Conservation (phyloP, 2,329 filamentous ascomycete genomes). For the Botrytis galanthina region DNA sequence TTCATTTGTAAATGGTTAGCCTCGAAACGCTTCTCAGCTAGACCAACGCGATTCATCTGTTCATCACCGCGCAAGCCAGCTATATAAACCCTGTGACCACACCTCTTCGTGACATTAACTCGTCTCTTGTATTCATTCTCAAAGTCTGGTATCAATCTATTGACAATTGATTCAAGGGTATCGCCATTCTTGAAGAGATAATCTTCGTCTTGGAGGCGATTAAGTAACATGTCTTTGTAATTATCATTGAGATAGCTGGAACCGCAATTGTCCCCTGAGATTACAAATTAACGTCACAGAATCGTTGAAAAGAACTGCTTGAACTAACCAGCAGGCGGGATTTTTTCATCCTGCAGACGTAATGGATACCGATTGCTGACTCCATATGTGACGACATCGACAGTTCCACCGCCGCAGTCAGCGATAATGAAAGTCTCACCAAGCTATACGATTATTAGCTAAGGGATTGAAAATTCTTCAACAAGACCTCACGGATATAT, state of each 20-base stretch:
- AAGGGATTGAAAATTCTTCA: not conserved
- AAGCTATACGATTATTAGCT: conserved; percentile 18
- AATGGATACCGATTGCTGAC: conserved; percentile 33
- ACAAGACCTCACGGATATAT: conserved; percentile 21
- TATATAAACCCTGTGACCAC: conserved; percentile 19
- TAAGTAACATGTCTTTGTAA: conserved; percentile 16
- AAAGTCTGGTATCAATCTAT: conserved; percentile 19
- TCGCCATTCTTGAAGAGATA: conserved; percentile 20
- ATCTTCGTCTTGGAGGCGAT: conserved; percentile 18
- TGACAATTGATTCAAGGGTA: conserved; percentile 19
- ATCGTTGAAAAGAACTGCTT: not conserved
- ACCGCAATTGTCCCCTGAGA: conserved; percentile 21
- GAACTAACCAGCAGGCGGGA: conserved; percentile 9
- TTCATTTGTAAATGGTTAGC: conserved; percentile 21
- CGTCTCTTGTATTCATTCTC: conserved; percentile 22
- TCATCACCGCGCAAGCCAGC: conserved; percentile 22
- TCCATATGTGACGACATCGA: conserved; percentile 35
- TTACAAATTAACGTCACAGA: not conserved
- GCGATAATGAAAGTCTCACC: conserved; percentile 29
- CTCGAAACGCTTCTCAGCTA: conserved; percentile 23
- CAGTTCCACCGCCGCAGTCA: conserved; percentile 36
- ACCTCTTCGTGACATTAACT: not conserved
- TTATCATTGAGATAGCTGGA: conserved; percentile 22
- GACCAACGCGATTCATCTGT: conserved; percentile 11
- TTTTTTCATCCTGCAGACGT: conserved; percentile 24